A percentile compares a stretch with the other conserved stretches of the same genome.
Evolutionary conservation across 2,329 filamentous ascomycete genomes (phyloP).

Genomic region (Paramyrothecium roridum): DNA sequence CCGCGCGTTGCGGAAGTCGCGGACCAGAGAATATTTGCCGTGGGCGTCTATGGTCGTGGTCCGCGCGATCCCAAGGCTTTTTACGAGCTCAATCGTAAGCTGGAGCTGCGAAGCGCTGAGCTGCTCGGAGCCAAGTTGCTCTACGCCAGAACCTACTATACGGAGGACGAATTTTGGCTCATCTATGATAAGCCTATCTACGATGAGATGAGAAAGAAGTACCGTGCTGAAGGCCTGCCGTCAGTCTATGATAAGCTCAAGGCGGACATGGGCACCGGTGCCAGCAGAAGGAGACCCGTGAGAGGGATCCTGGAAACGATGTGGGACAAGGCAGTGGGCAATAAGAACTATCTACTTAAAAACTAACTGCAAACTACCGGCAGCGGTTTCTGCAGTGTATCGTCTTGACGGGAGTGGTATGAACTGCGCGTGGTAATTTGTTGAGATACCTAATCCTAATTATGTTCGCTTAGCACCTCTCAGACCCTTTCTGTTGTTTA

Average conservation of each 20-base stretch:
- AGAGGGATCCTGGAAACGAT: constrained; percentile 23
- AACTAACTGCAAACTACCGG: constrained; percentile 5
- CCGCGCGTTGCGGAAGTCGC: constrained; percentile 23
- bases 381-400: too few species aligned
- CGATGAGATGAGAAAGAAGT: constrained; percentile 43
- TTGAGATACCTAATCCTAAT: too few species aligned
- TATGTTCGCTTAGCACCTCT: too few species aligned
- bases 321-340: constrained; percentile 22
- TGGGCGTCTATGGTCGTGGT: constrained; percentile 41
- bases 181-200: constrained; percentile 49
- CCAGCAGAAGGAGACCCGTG: constrained; percentile 18
- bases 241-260: constrained; percentile 51
- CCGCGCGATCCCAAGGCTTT: constrained; percentile 33
- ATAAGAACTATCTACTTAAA: constrained; percentile 23
- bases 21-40: constrained; percentile 35
- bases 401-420: too few species aligned
- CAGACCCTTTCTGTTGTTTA: too few species aligned
- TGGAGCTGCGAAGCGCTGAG: constrained; percentile 45
- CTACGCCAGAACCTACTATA: constrained; percentile 54
- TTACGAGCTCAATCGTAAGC: constrained; percentile 41
- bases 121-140: constrained; percentile 53
- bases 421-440: too few species aligned
- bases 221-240: constrained; percentile 43
- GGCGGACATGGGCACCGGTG: constrained; percentile 24
- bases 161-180: constrained; percentile 50